Conservation (phyloP, 176 grass and related monocot species). For the sorghum (Sorghum bicolor) region Sorghum_bicolor_NCBIv3 NC_012873.2:61081001-61081500, state of each 20-base stretch:
- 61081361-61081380: not conserved
- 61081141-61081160: no score
- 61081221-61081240: not conserved
- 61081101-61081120: no score
- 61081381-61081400: not conserved
- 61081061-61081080: no score
- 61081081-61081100: no score
- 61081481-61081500: not conserved
- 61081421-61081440: not conserved
- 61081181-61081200: no score
- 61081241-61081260: not conserved
- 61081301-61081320: not conserved
- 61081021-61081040: no score
- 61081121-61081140: no score
- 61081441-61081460: not conserved
- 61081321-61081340: not conserved
- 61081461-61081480: not conserved
- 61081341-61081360: not conserved
- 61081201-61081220: no score
- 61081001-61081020: no score
- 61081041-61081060: no score
- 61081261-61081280: not conserved
- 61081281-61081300: not conserved
- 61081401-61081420: not conserved
- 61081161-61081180: no score